Conservation (phyloP, 2,329 filamentous ascomycete species). For the Aureobasidium sp. region DNA sequence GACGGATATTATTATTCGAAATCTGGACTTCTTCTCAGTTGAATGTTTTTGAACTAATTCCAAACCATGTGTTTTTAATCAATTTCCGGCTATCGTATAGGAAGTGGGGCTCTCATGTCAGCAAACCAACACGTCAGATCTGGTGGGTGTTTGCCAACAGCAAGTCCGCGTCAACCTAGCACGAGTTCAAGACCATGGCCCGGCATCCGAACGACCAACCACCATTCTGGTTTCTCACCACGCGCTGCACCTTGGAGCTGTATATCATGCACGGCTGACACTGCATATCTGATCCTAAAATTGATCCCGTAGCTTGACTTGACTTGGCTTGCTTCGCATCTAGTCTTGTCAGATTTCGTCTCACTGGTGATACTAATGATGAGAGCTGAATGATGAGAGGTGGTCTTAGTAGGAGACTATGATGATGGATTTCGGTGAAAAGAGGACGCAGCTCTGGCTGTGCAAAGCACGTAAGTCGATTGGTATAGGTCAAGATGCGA, state of each 20-base stretch:
- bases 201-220: conserved; percentile 2
- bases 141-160: too few species aligned
- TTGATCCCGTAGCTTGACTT: background rate
- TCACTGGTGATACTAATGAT: background rate
- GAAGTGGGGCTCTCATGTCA: background rate
- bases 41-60: too few species aligned
- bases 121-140: background rate
- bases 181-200: background rate
- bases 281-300: background rate
- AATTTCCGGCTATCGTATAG: background rate
- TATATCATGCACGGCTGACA: background rate
- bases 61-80: too few species aligned
- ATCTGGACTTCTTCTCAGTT: background rate
- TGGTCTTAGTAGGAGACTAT: background rate
- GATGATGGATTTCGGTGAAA: too few species aligned
- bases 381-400: background rate
- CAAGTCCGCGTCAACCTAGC: background rate
- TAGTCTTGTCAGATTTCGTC: background rate
- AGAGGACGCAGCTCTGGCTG: background rate
- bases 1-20: background rate
- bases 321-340: background rate
- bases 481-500: background rate
- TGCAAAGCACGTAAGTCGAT: background rate
- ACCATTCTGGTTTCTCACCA: too few species aligned
- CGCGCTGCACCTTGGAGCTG: background rate